Conservation (phyloP, 1,139 yeast genomes). For the Hyphopichia pseudoburtonii region DNA sequence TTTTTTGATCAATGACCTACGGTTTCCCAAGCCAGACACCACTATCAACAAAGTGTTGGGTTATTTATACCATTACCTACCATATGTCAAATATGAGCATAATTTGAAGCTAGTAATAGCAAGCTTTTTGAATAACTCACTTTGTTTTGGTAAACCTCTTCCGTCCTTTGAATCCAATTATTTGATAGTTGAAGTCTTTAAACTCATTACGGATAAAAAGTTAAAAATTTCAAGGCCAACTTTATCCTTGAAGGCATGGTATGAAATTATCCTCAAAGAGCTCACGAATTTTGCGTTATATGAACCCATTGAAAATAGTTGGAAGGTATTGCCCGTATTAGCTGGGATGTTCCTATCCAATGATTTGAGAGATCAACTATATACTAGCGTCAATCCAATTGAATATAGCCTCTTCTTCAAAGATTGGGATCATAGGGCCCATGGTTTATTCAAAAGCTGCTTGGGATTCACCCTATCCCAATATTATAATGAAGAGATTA, state of each 20-base stretch:
- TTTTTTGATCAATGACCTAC: slow-evolving; percentile 43
- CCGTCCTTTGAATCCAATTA: slow-evolving; percentile 36
- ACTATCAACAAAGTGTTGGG: slow-evolving; percentile 45
- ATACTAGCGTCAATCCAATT: slow-evolving; percentile 22
- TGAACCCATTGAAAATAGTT: slow-evolving; percentile 34
- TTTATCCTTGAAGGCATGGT: slow-evolving; percentile 52
- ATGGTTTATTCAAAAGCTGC: slow-evolving; percentile 22
- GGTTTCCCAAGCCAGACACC: slow-evolving; percentile 35
- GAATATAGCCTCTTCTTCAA: slow-evolving; percentile 35
- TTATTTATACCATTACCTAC: slow-evolving; percentile 58
- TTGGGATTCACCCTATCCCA: slow-evolving; percentile 25
- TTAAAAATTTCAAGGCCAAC: slow-evolving; percentile 62
- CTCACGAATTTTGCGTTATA: slow-evolving; percentile 31
- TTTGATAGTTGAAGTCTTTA: slow-evolving; percentile 49
- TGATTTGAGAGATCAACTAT: slow-evolving; percentile 36
- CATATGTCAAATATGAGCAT: slow-evolving; percentile 56
- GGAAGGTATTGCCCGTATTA: slow-evolving; percentile 60
- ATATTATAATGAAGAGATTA: slow-evolving; percentile 22
- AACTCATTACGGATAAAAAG: slow-evolving; percentile 51
- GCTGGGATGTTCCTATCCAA: slow-evolving; percentile 53
- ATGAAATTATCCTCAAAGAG: slow-evolving; percentile 40
- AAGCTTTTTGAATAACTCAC: slow-evolving; percentile 49
- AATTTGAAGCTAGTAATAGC: slow-evolving; percentile 54
- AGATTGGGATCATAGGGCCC: slow-evolving; percentile 30
- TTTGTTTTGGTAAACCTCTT: slow-evolving; percentile 43